Evolutionary conservation across 2,329 filamentous ascomycete genomes (phyloP).

Genomic region (Colletotrichum paranaense): DNA sequence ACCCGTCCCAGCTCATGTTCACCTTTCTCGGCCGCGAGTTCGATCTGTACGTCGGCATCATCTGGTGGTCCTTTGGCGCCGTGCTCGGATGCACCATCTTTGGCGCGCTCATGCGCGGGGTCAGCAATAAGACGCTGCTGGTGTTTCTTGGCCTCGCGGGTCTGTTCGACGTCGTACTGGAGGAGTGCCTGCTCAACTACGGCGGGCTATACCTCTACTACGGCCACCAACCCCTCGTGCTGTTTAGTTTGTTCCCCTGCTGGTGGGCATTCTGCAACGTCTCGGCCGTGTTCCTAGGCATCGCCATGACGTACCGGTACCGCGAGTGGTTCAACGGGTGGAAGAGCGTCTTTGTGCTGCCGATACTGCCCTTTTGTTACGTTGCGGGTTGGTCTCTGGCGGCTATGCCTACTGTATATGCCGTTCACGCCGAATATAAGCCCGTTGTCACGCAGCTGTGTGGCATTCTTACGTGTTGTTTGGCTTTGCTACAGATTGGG

Average conservation of each 20-base stretch:
- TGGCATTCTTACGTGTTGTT: not conserved
- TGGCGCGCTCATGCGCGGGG: not conserved
- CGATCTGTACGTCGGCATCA: conserved; percentile 15
- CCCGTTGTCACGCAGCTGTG: not conserved
- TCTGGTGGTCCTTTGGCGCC: conserved; percentile 19
- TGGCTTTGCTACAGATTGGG: conserved; percentile 1
- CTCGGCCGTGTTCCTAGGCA: conserved; percentile 11
- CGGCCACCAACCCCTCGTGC: conserved; percentile 19
- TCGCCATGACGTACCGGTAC: conserved; percentile 6
- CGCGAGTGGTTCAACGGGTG: conserved; percentile 10
- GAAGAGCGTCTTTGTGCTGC: not conserved
- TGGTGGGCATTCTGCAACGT: conserved; percentile 29
- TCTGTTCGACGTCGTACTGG: conserved; percentile 3
- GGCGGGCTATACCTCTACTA: conserved; percentile 14
- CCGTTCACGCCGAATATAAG: not conserved
- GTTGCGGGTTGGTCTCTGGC: not conserved
- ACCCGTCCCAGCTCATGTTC: conserved; percentile 4
- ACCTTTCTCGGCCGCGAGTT: conserved; percentile 5
- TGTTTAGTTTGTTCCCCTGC: not conserved
- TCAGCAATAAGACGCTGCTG: not conserved
- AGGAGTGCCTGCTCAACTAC: conserved; percentile 18
- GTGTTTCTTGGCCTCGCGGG: not conserved
- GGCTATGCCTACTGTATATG: conserved; percentile 13
- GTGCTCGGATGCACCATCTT: conserved; percentile 10
- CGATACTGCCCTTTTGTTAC: conserved; percentile 9